Base-by-base conservation (phyloP, 441 rosid species). In the Erodium texanum region DNA sequence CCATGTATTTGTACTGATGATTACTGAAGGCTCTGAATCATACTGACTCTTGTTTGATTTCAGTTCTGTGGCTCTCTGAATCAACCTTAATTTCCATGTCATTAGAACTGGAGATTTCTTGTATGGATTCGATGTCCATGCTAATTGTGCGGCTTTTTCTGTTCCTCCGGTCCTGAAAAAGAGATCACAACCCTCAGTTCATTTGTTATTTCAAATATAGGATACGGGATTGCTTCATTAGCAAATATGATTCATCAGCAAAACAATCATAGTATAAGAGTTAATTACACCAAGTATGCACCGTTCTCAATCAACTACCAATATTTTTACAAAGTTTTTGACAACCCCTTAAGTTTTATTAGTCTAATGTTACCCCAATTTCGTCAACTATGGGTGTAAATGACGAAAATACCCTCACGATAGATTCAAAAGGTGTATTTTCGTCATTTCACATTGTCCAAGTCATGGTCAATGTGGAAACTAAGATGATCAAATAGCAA, bases 71-170 rank as follows among this genome's bases (percentile, higher is more conserved):
- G 79, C 76, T 75, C 73, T 72, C 80, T 0, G 72, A 66, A 67
- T 74, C 80, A 38, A 48, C 76, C 65, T 72, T 78, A 75, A 48
- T 74, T 78, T 82, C 84, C n/a, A 62, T 29, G 0, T 70, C 83
- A 0, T 43, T 76, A 68, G 62, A 18, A 9, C 24, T 24, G 24
- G 62, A 56, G 7, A 19, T 56, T 56, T 56, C 62, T 56, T 56
- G 18, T 2, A 56, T 56, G 14, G 62, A 56, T 9, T 56, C 62
- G 3, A 56, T 56, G 12, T 56, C 62, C 62, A 56, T 56, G 62
- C 62, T 56, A 7, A 56, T 19, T 20, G 62, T 56, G 3, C 62
- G 62, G 12, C 62, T 56, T 56, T 56, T 56, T 18, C 24, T 56
- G 24, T 56, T 56, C 12, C 62, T 56, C 12, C 62, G 62, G 10